Evolutionary conservation across 2,329 filamentous ascomycete genomes (phyloP).

Genomic region (Calonectria multiphialidica): DNA sequence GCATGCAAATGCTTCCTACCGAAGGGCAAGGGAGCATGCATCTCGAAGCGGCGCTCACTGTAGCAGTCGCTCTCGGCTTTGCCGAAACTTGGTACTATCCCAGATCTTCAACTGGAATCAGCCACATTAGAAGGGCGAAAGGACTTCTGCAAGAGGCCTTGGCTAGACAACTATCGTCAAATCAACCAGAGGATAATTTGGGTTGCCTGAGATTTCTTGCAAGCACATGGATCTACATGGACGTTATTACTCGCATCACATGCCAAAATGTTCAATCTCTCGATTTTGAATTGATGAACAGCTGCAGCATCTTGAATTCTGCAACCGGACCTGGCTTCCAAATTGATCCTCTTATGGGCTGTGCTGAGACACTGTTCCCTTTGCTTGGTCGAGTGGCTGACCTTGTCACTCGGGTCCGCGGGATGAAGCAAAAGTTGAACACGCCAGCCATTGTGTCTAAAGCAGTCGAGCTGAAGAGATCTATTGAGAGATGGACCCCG

Average conservation of each 20-base stretch:
- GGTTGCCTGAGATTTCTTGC: conserved; percentile 24
- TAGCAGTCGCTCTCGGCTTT: conserved; percentile 22
- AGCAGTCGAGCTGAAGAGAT: conserved; percentile 16
- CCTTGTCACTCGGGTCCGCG: conserved; percentile 22
- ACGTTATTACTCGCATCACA: conserved; percentile 28
- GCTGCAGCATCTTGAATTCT: not conserved
- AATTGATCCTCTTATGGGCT: conserved; percentile 31
- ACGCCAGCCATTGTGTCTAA: conserved; percentile 17
- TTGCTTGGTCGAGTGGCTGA: conserved; percentile 29
- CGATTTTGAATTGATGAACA: conserved; percentile 21
- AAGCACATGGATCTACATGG: conserved; percentile 32
- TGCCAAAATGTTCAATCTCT: conserved; percentile 9
- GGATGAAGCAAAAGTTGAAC: conserved; percentile 3
- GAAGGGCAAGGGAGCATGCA: conserved; percentile 1
- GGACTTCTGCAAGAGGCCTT: conserved; percentile 18
- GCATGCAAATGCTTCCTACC: conserved; percentile 17
- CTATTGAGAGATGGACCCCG: conserved; percentile 23
- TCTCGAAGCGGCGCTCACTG: conserved; percentile 19
- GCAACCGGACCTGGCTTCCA: not conserved
- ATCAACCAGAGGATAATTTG: not conserved
- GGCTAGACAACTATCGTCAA: not conserved
- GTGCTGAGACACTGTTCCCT: conserved; percentile 23
- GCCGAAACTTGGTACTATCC: conserved; percentile 32
- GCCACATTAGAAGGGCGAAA: conserved; percentile 17
- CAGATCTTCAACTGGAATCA: conserved; percentile 25